Base-by-base conservation (phyloP, 108 stramenopile genomes). In the Pseudonitzschia multiseries region DNA sequence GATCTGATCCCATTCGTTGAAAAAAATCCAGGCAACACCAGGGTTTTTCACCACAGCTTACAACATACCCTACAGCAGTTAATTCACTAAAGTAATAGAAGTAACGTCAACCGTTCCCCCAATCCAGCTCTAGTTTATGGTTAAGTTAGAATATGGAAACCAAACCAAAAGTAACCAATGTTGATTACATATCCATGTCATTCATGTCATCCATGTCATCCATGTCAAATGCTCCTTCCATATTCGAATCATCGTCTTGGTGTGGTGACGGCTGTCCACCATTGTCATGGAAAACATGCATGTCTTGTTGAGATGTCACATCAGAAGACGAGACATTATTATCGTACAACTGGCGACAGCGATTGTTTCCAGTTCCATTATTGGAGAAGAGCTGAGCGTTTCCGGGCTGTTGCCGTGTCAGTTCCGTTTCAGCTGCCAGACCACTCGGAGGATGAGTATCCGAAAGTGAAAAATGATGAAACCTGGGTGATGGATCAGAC, bases 401-500 rank as follows among this genome's bases (percentile, higher is more conserved):
- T 1, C 41, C 20, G 32, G 46, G 46, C 12, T 36, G 62, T 21
- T 63, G 62, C 32, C 6, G 4, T 1, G 31, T 18, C 12, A 18
- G 54, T 52, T 32, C 36, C 40, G n/a, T 27, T 40, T 17, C 33
- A 5, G 31, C 36, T 27, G 54, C 53, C 29, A 52, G 57, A 5
- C 40, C 36, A 24, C 48, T 31, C 29, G 68, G 17, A 21, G 27
- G 15, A 52, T 26, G 6, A 69, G 13, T 31, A 31, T 36, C 48
- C 6, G 67, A 33, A 22, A 32, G 31, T 13, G 67, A 33, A 4
- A 44, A 28, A 28, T 72, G 65, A n/a, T 72, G 71, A 8, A 72
- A 65, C 3, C 43, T n/a, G 13, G 66, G 79, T 33, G 69, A 46
- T 65, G 79, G 79, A 65, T 79, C 79, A 18, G 79, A 79, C 64